phyloP scores from a whole-genome alignment of 2,329 filamentous ascomycete genomes.

The Nothomitra cinnamomea region DNA sequence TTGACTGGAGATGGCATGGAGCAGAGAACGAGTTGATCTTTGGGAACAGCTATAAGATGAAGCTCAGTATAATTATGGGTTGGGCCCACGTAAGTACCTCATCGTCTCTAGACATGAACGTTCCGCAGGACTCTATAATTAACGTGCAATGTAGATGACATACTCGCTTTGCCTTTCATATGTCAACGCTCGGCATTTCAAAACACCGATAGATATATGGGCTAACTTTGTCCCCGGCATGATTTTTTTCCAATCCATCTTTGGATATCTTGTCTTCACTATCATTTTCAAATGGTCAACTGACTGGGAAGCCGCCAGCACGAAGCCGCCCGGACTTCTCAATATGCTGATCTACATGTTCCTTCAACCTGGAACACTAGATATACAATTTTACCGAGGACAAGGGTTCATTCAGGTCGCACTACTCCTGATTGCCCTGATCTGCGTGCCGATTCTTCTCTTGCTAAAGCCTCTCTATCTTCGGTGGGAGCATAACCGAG shows the following conservation, averaged over 20 bases:
- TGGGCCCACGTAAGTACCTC: constrained; percentile 53
- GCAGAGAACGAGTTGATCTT: constrained; percentile 92
- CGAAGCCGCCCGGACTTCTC: constrained; percentile 56
- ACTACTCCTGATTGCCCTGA: constrained; percentile 64
- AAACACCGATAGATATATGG: constrained; percentile 87
- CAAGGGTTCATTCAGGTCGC: constrained; percentile 62
- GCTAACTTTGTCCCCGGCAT: constrained; percentile 95
- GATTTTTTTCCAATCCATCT: constrained; percentile 99
- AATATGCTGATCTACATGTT: constrained; percentile 99
- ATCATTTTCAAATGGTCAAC: constrained; percentile 96
- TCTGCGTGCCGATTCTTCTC: constrained; percentile 77
- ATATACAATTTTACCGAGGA: constrained; percentile 59
- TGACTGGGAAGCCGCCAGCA: constrained; percentile 56
- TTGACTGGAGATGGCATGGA: constrained; percentile 94
- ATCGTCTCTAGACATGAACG: not conserved
- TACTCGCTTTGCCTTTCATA: constrained; percentile 89
- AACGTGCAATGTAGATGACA: constrained; percentile 51
- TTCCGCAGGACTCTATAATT: not conserved
- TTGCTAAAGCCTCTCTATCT: constrained; percentile 95
- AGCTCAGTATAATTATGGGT: constrained; percentile 92
- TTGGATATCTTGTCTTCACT: constrained; percentile 84
- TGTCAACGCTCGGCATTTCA: constrained; percentile 89
- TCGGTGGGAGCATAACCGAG: constrained; percentile 80
- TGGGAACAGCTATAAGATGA: constrained; percentile 99
- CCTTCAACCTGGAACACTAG: constrained; percentile 61